These are phyloP conservation scores for Globisporangium alternatum DNA, from an alignment of 352 stramenopile species.

Conservation along the genomic window DNA sequence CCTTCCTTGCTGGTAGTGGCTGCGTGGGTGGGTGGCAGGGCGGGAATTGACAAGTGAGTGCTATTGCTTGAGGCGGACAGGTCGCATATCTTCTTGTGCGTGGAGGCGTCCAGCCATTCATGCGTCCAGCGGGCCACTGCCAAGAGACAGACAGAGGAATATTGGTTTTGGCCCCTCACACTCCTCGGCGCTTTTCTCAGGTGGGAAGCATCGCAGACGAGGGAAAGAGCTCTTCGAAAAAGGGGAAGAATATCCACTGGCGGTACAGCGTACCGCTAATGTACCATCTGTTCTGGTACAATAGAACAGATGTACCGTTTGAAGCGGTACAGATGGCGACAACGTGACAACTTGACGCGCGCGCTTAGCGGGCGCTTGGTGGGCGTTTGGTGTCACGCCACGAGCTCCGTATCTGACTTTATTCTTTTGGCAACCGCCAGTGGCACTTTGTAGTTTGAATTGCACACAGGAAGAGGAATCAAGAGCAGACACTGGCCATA, in stretches of 20 bases:
- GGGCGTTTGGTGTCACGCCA: too few relatives aligned
- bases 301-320: background rate
- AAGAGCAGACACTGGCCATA: background rate
- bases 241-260: background rate
- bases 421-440: background rate
- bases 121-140: background rate
- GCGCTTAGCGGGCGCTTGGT: background rate
- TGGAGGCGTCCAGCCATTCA: constrained; percentile 4
- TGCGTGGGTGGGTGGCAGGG: background rate
- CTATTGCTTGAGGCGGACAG: background rate
- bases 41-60: constrained; percentile 10
- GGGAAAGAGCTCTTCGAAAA: constrained; percentile 2
- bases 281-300: background rate
- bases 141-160: constrained; percentile 6
- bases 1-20: background rate
- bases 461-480: background rate
- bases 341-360: background rate
- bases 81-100: background rate
- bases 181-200: constrained; percentile 4
- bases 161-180: background rate
- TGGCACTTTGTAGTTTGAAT: background rate
- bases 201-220: constrained; percentile 3
- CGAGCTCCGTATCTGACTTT: background rate
- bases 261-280: background rate
- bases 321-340: background rate